Base-by-base conservation (phyloP, 805 yeast species). In the Wickerhamiella siamensis region DNA sequence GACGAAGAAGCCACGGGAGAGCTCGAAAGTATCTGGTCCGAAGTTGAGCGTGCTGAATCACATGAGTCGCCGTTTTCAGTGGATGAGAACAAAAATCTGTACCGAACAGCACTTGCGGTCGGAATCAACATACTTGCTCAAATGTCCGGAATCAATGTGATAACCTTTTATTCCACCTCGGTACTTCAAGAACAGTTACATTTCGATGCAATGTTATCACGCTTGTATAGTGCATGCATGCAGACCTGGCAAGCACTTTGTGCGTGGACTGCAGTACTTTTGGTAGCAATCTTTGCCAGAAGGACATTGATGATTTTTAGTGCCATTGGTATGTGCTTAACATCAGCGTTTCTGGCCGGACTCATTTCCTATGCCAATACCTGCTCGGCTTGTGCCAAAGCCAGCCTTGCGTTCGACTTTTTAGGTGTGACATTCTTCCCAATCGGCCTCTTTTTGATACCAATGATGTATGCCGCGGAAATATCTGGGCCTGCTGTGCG, bases 81-180 rank as follows among this genome's bases (percentile, higher is more conserved):
- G 33, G 48, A 47, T 27, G 39, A 35, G 68, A 79, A 80, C 67
- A 44, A 46, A 36, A 47, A 48, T 21, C 39, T 48, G 17, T 43
- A 48, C 17, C 42, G 55, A 5, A 51, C 51, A 67, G 44, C 74
- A 68, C 62, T 71, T 73, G 60, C 70, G 74, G 39, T 51, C 8
- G 42, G 41, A 14, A 37, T 51, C 16, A 46, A 50, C 17, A 43
- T 43, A 1, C 36, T 51, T 34, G 50, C 50, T n/a, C 52, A 51
- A 10, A 61, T 71, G 42, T 58, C 60, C 39, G 80, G 79, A 20
- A 72, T 74, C 50, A 74, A 74, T 50, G 63, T 74, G 43, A 72
- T 74, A 39, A 67, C 74, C 1, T 74, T 72, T 53, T 74, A 73
- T 48, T 77, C 79, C 1, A 75, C 75, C 4, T 61, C 71, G 53